Conservation (phyloP, 768 basidiomycete species). For the Suillus hirtellus region DNA sequence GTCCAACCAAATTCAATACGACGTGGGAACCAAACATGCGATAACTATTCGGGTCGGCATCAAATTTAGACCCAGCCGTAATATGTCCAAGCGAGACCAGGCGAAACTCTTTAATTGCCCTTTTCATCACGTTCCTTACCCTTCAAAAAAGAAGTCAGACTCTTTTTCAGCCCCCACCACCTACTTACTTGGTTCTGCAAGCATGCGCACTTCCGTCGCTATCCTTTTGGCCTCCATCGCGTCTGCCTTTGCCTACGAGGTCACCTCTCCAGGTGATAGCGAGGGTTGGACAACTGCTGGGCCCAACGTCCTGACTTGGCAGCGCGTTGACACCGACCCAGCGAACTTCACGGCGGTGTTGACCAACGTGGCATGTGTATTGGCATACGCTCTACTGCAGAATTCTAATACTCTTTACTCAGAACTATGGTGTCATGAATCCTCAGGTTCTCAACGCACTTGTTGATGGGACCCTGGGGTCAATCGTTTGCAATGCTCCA, state of each 20-base stretch:
- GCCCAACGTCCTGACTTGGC: constrained; percentile 59
- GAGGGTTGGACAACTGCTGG: constrained; percentile 61
- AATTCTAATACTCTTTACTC: constrained; percentile 7
- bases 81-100: constrained; percentile 2
- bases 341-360: constrained; percentile 70
- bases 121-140: constrained; percentile 18
- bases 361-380: constrained; percentile 53
- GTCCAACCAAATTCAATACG: not conserved
- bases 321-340: constrained; percentile 64
- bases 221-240: constrained; percentile 52
- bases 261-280: constrained; percentile 49
- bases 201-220: constrained; percentile 45
- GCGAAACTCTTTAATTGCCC: constrained; percentile 9
- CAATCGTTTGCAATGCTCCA: constrained; percentile 50
- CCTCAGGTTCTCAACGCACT: constrained; percentile 54
- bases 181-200: constrained; percentile 17
- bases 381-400: not conserved
- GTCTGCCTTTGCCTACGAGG: constrained; percentile 61
- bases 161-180: constrained; percentile 19
- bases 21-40: constrained; percentile 25
- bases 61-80: constrained; percentile 1
- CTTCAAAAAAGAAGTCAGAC: constrained; percentile 24
- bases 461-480: constrained; percentile 49
- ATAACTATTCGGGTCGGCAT: constrained; percentile 12
- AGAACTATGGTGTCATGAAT: constrained; percentile 39